These are phyloP conservation scores for Trebouxia sp. DNA, from an alignment of 139 green algal genomes.

Conservation along the genomic window DNA sequence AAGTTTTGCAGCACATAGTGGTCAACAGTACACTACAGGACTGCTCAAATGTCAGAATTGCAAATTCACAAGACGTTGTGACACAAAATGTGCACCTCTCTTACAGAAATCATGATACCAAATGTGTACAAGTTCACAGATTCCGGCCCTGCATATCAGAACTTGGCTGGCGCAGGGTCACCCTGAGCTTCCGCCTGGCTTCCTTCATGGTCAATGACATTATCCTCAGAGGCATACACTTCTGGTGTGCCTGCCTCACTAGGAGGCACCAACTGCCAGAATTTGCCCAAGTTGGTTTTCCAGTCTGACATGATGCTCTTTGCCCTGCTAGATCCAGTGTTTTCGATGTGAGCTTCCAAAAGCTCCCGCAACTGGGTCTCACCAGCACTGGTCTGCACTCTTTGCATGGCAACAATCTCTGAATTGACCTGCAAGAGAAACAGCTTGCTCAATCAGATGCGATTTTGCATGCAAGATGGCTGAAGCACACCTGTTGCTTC, in stretches of 20 bases:
- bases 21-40: too few relatives aligned
- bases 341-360: slow-evolving; percentile 80
- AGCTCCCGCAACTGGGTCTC: slow-evolving; percentile 86
- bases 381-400: slow-evolving; percentile 82
- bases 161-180: slow-evolving; percentile 14
- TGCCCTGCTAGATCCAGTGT: slow-evolving; percentile 78
- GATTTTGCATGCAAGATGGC: not conserved
- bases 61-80: too few relatives aligned
- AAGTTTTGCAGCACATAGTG: too few relatives aligned
- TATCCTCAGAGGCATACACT: slow-evolving; percentile 33
- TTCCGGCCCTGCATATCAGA: not conserved
- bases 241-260: slow-evolving; percentile 76
- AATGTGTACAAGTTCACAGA: too few relatives aligned
- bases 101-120: too few relatives aligned
- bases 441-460: not conserved
- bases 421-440: slow-evolving; percentile 79
- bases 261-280: slow-evolving; percentile 98
- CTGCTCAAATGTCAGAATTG: too few relatives aligned
- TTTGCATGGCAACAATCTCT: slow-evolving; percentile 95
- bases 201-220: slow-evolving; percentile 2
- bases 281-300: slow-evolving; percentile 71
- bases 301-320: slow-evolving; percentile 83
- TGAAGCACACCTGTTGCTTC: too few relatives aligned
- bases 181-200: slow-evolving; percentile 3
- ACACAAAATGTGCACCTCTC: too few relatives aligned